Evolutionary conservation across 2,329 filamentous ascomycete genomes (phyloP), one percentile per base, ranked within the genome.

Genomic region (Calonectria multiphialidica): DNA sequence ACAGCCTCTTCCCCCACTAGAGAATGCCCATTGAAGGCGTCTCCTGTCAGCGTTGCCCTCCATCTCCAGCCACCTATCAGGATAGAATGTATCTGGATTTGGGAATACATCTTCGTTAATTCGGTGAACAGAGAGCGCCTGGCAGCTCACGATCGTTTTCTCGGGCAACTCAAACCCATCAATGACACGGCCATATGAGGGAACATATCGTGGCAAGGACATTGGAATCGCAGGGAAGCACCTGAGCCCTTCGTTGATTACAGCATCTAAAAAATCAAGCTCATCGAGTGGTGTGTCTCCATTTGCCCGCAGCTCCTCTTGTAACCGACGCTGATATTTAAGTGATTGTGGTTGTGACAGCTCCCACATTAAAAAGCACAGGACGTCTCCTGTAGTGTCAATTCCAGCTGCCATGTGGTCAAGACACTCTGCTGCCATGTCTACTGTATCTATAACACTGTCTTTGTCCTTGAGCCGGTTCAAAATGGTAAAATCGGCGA

Each of bases 61-160:
- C 10, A 89, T 87, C 18, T 89, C 91, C 75, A 98, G 90, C 96
- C 96, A 98, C 76, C 96, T 89, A 69, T 96, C 94, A 0, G 96
- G 96, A 63, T 92, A 88, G 80, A 96, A 98, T 7, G 82, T 84
- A 72, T 98, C 93, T 0, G 95, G 93, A 50, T 95, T 89, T 1
- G 93, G 91, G 81, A 97, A 98, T 1, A 95, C 93, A 68, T 92
- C 88, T 13, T 84, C 81, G 74, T 93, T 89, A 68, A 91, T 84
- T 23, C 88, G 87, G 74, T 93, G 90, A 40, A 91, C 85, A 13
- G 90, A 92, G 78, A 88, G 90, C 1, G 91, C 88, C 81, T 93
- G 91, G 73, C 88, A 88, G 79, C 90, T 91, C 63, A 92, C 90
- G 47, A 91, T 86, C 0, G 90, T 89, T 6, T 85, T 83, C 45